Base-by-base conservation (phyloP, 2,329 filamentous ascomycete genomes). In the Ophiostoma perfectum region DNA sequence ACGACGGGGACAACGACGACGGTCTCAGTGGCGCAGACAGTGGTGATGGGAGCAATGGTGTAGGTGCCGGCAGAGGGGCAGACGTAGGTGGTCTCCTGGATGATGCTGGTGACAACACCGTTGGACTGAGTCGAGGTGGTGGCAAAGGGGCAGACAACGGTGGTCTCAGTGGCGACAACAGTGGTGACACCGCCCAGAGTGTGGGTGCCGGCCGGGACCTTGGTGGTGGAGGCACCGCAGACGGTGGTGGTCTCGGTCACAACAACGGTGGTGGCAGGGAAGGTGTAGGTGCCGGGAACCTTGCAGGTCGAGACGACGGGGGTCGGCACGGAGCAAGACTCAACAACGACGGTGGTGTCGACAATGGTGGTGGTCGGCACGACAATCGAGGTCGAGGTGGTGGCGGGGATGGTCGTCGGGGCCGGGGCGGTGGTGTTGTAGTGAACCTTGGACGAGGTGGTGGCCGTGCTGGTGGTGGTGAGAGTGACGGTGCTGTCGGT, bases 151-250 rank as follows among this genome's bases (percentile, higher is more conserved):
- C 87, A 91, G 74, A 84, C 84, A 69, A 92, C 82, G 45, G 87
- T 90, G 71, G 89, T 92, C 60, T 83, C 80, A 39, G 82, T 86
- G 74, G 82, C 80, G 70, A 92, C 89, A 58, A 90, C 79, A 60
- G 89, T 92, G 71, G 88, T 91, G 69, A 90, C 85, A 81, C 89
- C 90, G 73, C 90, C 90, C 71, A 88, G 79, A 72, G 88, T 91
- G 83, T 90, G 82, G 58, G 83, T 86, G 75, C 90, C 90, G 70
- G 83, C 73, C 68, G 88, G 80, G 65, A 91, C 81, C 66, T 82
- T 78, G 73, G 89, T 90, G 70, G 85, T 83, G 71, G 86, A 82
- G 66, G 85, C 84, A 73, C 79, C 88, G 78, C 85, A 87, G 71
- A 90, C 88, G 52, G 88, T 90, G 73, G 87, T 90, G 70, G 85